Conservation (phyloP, 1,284 basidiomycete species). For the Rhodotorula sp. region DNA sequence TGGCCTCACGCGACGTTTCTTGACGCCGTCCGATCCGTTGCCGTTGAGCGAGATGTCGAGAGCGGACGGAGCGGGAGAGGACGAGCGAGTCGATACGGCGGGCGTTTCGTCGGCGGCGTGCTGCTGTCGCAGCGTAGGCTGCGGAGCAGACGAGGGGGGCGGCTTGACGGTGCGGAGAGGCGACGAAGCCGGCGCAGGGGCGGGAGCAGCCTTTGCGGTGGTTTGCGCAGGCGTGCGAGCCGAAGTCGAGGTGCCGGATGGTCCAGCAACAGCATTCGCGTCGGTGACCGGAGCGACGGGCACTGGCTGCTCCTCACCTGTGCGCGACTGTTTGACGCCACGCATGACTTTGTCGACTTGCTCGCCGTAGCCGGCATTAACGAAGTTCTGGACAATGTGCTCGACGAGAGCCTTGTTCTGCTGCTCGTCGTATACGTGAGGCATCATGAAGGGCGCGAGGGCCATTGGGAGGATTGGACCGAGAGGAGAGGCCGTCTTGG, state of each 20-base stretch:
- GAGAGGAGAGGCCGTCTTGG: not conserved
- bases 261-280: not conserved
- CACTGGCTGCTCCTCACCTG: not conserved
- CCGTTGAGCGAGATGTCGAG: not conserved
- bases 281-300: not conserved
- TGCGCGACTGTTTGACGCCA: not conserved
- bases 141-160: constrained; percentile 1
- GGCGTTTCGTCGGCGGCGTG: not conserved
- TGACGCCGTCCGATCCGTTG: not conserved
- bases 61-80: not conserved
- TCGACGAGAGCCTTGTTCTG: constrained; percentile 3
- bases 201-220: too few species aligned
- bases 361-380: constrained; percentile 18
- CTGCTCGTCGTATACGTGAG: not conserved
- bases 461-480: constrained; percentile 2
- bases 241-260: too few species aligned
- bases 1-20: not conserved
- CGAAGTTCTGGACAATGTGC: constrained; percentile 7
- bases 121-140: not conserved
- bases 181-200: too few species aligned
- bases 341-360: not conserved
- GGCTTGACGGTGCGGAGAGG: not conserved
- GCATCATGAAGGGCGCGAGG: constrained; percentile 13
- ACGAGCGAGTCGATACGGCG: not conserved
- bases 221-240: too few species aligned